A percentile compares a stretch with the other conserved stretches of the same genome.
phyloP scores from a whole-genome alignment of 1,284 basidiomycete species.

The Naganishia sp. region DNA sequence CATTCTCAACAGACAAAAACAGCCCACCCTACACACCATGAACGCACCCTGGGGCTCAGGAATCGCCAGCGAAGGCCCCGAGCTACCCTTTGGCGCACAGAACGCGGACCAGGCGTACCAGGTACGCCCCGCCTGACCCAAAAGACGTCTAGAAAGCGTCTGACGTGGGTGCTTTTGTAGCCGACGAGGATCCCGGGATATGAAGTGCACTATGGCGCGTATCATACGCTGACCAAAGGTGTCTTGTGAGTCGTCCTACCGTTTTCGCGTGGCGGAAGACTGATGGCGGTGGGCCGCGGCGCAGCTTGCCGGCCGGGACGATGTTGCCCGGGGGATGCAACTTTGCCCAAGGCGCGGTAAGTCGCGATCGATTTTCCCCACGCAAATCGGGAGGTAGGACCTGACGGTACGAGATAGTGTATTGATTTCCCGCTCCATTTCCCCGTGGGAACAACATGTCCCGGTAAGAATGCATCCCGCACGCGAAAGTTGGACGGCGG shows the following conservation, averaged over 20 bases:
- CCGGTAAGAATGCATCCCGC: slow-evolving; percentile 16
- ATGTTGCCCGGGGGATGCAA: slow-evolving; percentile 46
- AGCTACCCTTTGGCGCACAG: slow-evolving; percentile 26
- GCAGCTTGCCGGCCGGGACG: slow-evolving; percentile 48
- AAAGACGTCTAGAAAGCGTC: neutral
- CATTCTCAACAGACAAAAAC: neutral
- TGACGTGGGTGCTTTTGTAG: neutral
- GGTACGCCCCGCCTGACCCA: neutral
- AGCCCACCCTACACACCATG: slow-evolving; percentile 2
- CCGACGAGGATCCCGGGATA: slow-evolving; percentile 35
- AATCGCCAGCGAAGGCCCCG: slow-evolving; percentile 15
- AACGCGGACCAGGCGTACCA: slow-evolving; percentile 26
- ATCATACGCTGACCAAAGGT: slow-evolving; percentile 43
- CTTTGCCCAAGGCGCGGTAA: slow-evolving; percentile 47
- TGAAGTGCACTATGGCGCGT: slow-evolving; percentile 33
- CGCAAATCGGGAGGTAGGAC: neutral
- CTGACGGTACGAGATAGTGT: slow-evolving; percentile 28
- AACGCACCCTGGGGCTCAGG: slow-evolving; percentile 31
- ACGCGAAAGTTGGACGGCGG: too few relatives aligned
- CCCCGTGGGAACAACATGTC: slow-evolving; percentile 34
- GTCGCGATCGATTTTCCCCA: neutral
- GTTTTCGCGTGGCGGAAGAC: neutral
- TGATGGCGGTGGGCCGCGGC: neutral
- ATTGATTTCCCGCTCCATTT: slow-evolving; percentile 50
- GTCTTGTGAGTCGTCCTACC: slow-evolving; percentile 43